Evolutionary conservation across 2,329 filamentous ascomycete species (phyloP).

Genomic region (Pseudodiploospora longispora): DNA sequence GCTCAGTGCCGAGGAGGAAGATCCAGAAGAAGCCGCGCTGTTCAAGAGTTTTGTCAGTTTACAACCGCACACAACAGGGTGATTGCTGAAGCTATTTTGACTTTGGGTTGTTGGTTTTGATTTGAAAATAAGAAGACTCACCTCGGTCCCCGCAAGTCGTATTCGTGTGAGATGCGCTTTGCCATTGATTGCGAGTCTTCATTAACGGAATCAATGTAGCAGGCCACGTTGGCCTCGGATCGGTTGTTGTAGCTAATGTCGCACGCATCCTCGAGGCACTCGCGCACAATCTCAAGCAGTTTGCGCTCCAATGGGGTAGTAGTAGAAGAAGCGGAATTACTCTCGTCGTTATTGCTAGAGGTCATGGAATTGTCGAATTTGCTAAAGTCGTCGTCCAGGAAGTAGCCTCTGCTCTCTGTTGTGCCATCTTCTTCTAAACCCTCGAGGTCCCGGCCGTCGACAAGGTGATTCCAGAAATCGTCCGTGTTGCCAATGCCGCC

Average conservation of each 20-base stretch:
- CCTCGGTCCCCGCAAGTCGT: slow-evolving; percentile 4
- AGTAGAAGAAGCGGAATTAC: background rate
- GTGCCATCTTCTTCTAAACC: background rate
- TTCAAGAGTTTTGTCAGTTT: background rate
- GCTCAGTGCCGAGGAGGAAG: slow-evolving; percentile 4
- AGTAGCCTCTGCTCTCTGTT: slow-evolving; percentile 15
- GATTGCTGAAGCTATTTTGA: no score
- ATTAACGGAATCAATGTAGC: slow-evolving; percentile 20
- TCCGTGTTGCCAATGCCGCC: slow-evolving; percentile 1
- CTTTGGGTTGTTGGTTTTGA: no score
- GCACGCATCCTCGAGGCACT: slow-evolving; percentile 15
- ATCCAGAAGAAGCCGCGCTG: background rate
- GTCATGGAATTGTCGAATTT: slow-evolving; percentile 9
- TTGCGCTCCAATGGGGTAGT: background rate
- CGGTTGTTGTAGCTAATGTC: slow-evolving; percentile 16
- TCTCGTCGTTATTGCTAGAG: background rate
- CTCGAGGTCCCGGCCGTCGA: slow-evolving; percentile 9
- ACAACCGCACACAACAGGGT: no score
- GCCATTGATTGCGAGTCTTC: slow-evolving; percentile 15
- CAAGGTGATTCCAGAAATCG: slow-evolving; percentile 2
- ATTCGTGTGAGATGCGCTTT: slow-evolving; percentile 1
- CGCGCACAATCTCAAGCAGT: slow-evolving; percentile 3
- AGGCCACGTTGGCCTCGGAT: slow-evolving; percentile 18
- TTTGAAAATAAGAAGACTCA: background rate
- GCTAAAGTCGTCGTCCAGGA: background rate